Conservation (phyloP, 306 rosid species). For the Prunus fruticosa region DNA sequence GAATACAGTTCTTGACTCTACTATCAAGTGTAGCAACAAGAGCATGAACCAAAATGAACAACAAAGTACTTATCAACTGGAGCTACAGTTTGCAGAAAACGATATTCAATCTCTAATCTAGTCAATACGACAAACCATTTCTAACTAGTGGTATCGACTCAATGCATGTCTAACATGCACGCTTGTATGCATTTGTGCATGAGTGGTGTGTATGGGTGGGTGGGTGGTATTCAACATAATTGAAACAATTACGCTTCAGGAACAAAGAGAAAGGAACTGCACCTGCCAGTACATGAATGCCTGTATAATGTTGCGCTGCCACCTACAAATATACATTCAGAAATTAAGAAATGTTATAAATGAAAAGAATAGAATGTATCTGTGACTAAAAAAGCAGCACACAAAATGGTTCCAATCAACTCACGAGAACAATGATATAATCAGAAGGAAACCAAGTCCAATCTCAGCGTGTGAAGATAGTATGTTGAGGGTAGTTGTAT, state of each 20-base stretch:
- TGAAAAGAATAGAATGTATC: background rate
- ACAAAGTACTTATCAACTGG: background rate
- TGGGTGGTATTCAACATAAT: background rate
- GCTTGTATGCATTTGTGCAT: background rate
- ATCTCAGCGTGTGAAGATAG: constrained; percentile 91
- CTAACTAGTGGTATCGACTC: background rate
- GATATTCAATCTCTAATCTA: background rate
- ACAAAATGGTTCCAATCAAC: constrained; percentile 33
- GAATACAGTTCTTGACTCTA: background rate
- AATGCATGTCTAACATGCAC: background rate
- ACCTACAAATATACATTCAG: constrained; percentile 42
- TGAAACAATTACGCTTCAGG: background rate
- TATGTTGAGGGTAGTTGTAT: constrained; percentile 71
- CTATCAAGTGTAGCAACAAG: background rate
- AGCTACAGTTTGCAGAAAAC: background rate
- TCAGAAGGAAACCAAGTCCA: constrained; percentile 82
- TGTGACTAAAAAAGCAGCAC: background rate
- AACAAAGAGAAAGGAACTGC: constrained; percentile 18
- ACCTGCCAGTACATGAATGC: constrained; percentile 99
- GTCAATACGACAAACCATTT: background rate
- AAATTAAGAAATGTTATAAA: constrained; percentile 16
- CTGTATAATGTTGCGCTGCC: constrained; percentile 90
- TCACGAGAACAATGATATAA: constrained; percentile 82
- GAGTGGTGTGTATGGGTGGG: background rate
- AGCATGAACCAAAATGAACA: background rate